phyloP scores from a whole-genome alignment of 2,329 filamentous ascomycete species.

The Piedraia hortae region DNA sequence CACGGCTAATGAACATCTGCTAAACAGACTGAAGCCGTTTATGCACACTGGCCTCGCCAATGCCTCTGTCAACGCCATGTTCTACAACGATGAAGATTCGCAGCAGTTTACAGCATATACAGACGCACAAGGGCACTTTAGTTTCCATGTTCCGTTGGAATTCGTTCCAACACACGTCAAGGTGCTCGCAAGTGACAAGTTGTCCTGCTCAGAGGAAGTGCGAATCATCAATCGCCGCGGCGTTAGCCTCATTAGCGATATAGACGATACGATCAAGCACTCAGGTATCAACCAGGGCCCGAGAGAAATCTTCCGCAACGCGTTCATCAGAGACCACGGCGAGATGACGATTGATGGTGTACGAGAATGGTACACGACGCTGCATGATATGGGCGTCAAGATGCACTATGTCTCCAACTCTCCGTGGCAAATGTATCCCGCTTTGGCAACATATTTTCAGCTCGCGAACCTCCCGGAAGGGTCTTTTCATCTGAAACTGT shows the following conservation, averaged over 20 bases:
- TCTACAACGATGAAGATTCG: constrained; percentile 65
- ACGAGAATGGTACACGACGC: constrained; percentile 57
- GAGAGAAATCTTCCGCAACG: constrained; percentile 86
- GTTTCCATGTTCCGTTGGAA: constrained; percentile 48
- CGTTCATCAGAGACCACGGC: constrained; percentile 61
- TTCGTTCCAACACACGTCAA: constrained; percentile 78
- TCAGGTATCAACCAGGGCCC: constrained; percentile 72
- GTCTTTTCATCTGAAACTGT: constrained; percentile 86
- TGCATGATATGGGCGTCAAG: constrained; percentile 56
- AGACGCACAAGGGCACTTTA: constrained; percentile 73
- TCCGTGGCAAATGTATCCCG: constrained; percentile 87
- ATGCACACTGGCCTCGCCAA: constrained; percentile 57
- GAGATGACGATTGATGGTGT: constrained; percentile 72
- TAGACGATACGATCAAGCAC: constrained; percentile 91
- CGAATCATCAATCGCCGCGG: constrained; percentile 50
- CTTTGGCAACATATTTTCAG: constrained; percentile 64
- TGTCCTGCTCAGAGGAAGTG: constrained; percentile 58
- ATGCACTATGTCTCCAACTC: constrained; percentile 98
- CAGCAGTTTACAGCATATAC: constrained; percentile 65
- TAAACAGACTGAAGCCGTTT: constrained; percentile 70
- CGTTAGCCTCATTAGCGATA: constrained; percentile 84
- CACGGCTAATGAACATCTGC: constrained; percentile 60
- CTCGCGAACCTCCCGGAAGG: constrained; percentile 56
- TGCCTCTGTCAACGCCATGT: constrained; percentile 69
- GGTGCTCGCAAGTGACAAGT: constrained; percentile 57